Conservation (phyloP, 140 eudicot genomes). For the Flaveria floridana region DNA sequence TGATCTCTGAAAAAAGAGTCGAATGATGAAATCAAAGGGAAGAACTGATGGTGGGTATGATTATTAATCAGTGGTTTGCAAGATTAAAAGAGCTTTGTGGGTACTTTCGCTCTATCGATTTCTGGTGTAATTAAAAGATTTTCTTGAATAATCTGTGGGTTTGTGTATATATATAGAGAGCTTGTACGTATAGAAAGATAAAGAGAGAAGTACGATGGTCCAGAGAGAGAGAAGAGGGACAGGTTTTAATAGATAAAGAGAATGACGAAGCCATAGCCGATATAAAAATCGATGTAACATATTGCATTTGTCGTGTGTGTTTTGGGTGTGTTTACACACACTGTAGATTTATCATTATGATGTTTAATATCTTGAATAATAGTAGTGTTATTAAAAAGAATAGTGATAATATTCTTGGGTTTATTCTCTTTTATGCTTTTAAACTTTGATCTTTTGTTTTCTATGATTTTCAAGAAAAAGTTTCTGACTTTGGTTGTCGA, state of each 20-base stretch:
- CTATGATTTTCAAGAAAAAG: neutral
- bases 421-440: conserved; percentile 1
- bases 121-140: neutral
- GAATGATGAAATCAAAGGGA: neutral
- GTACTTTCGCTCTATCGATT: conserved; percentile 4
- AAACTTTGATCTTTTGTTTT: neutral
- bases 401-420: neutral
- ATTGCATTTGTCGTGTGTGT: conserved; percentile 16
- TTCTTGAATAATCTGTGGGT: conserved; percentile 23
- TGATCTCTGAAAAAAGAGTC: conserved; percentile 36
- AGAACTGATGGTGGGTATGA: neutral
- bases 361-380: too few species aligned
- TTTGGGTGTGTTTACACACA: conserved; percentile 5
- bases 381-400: too few species aligned
- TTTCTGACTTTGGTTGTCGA: neutral
- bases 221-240: conserved; percentile 28
- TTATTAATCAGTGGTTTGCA: conserved; percentile 29
- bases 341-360: neutral
- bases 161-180: neutral
- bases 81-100: conserved; percentile 17
- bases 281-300: conserved; percentile 28
- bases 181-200: conserved; percentile 22
- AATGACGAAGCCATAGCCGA: conserved; percentile 31
- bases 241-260: conserved; percentile 26
- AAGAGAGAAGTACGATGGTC: conserved; percentile 40